Evolutionary conservation across 2,329 filamentous ascomycete species (phyloP).

Genomic region (Pleomassaria siparia): DNA sequence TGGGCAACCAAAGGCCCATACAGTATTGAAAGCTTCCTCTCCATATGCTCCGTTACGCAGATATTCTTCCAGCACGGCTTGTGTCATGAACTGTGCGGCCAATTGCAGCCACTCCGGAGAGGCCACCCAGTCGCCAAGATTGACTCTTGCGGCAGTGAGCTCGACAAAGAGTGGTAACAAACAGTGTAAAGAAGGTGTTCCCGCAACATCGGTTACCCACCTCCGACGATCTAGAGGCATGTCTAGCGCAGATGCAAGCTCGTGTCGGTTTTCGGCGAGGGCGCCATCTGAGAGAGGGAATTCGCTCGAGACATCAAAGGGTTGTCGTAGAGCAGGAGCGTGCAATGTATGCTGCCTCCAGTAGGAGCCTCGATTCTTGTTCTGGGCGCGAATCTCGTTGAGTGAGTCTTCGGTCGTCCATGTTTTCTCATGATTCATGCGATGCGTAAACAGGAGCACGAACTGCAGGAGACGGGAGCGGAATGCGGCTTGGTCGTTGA

Average conservation of each 20-base stretch:
- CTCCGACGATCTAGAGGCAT: constrained; percentile 26
- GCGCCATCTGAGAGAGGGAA: constrained; percentile 31
- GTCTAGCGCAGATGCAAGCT: constrained; percentile 26
- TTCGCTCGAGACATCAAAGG: constrained; percentile 28
- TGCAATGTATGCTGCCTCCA: constrained; percentile 25
- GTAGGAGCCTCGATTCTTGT: constrained; percentile 35
- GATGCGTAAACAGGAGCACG: constrained; percentile 47
- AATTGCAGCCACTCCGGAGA: constrained; percentile 49
- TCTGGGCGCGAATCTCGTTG: constrained; percentile 38
- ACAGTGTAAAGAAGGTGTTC: constrained; percentile 42
- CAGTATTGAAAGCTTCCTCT: constrained; percentile 42
- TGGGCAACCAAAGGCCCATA: constrained; percentile 50
- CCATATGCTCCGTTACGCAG: constrained; percentile 42
- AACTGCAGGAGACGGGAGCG: constrained; percentile 54
- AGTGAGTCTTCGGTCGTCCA: constrained; percentile 43
- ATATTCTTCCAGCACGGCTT: constrained; percentile 54
- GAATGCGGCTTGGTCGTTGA: constrained; percentile 47
- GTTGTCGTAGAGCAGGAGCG: constrained; percentile 20
- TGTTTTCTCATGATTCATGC: constrained; percentile 40
- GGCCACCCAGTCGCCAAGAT: constrained; percentile 36
- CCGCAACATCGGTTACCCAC: constrained; percentile 39
- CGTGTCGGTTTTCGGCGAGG: constrained; percentile 29
- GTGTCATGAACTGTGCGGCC: constrained; percentile 52
- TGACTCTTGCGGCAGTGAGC: constrained; percentile 49
- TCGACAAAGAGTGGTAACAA: constrained; percentile 53